Evolutionary conservation across 2,329 filamentous ascomycete species (phyloP).

Genomic region (Domatiomyces globalis): DNA sequence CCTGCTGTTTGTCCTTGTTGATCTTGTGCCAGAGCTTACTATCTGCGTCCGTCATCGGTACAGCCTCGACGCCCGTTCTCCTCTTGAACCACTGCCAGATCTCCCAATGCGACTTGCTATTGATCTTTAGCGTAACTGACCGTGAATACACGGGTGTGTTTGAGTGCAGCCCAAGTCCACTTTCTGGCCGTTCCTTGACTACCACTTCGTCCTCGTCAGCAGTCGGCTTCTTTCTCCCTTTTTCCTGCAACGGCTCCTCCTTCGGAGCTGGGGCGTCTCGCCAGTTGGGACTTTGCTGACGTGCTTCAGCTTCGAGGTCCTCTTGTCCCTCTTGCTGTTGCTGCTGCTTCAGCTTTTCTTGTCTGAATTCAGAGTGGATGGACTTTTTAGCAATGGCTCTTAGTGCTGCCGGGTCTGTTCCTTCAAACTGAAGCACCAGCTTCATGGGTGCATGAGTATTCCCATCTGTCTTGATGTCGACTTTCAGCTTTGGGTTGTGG

Average conservation of each 20-base stretch:
- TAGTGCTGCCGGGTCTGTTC: constrained; percentile 5
- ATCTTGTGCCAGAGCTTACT: constrained; percentile 24
- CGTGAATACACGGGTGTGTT: constrained; percentile 23
- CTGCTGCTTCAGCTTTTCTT: background rate
- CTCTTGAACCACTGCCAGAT: constrained; percentile 31
- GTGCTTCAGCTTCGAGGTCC: constrained; percentile 3
- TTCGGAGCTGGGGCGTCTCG: constrained; percentile 3
- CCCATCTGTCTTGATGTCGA: constrained; percentile 56
- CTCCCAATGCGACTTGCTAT: constrained; percentile 23
- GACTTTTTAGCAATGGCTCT: constrained; percentile 1
- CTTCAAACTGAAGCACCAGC: constrained; percentile 30
- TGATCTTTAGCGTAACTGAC: constrained; percentile 20
- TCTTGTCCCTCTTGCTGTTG: constrained; percentile 1
- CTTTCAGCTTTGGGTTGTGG: constrained; percentile 74
- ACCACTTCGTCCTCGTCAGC: constrained; percentile 7
- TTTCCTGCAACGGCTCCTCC: constrained; percentile 19
- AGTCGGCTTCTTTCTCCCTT: background rate
- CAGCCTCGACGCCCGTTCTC: constrained; percentile 27
- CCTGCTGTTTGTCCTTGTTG: constrained; percentile 23
- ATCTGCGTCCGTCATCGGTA: constrained; percentile 24
- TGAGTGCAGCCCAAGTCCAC: constrained; percentile 11
- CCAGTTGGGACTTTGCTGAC: constrained; percentile 7
- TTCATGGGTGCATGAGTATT: constrained; percentile 18
- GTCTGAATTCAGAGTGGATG: background rate
- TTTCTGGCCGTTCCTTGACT: constrained; percentile 16